These are phyloP conservation scores for Stereum hirsutum DNA, from an alignment of 1,284 basidiomycete species.

Conservation along the genomic window DNA sequence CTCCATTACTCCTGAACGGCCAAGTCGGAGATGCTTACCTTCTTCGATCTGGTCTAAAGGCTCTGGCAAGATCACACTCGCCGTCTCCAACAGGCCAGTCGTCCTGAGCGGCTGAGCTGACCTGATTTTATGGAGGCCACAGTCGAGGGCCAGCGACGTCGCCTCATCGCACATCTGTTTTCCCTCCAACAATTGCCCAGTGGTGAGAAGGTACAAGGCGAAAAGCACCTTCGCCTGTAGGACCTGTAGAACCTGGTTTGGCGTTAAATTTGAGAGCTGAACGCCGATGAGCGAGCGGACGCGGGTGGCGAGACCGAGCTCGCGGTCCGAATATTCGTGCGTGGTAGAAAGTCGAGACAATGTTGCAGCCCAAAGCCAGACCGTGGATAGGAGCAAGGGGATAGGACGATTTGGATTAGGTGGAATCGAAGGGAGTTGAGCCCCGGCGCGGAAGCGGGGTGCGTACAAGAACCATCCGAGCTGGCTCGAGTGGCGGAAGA, in stretches of 20 bases:
- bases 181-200: constrained; percentile 31
- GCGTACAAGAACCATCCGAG: constrained; percentile 24
- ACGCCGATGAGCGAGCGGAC: constrained; percentile 30
- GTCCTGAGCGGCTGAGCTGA: constrained; percentile 8
- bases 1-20: no score
- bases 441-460: constrained; percentile 19
- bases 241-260: constrained; percentile 37
- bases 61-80: constrained; percentile 18
- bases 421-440: constrained; percentile 19
- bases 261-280: constrained; percentile 25
- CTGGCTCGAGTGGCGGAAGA: constrained; percentile 15
- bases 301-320: constrained; percentile 31
- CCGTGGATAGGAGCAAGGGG: constrained; percentile 34
- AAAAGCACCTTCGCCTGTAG: constrained; percentile 50
- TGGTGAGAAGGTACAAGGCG: constrained; percentile 39
- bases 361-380: constrained; percentile 42
- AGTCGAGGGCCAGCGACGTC: constrained; percentile 24
- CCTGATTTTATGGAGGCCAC: constrained; percentile 25
- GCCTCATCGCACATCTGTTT: constrained; percentile 32
- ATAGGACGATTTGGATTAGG: constrained; percentile 32
- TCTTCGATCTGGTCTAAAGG: constrained; percentile 35
- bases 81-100: constrained; percentile 9
- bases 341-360: constrained; percentile 17
- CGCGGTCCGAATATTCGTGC: constrained; percentile 15
- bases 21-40: no score